phyloP scores from a whole-genome alignment of 2,329 filamentous ascomycete species.

The Calonectria naviculata region DNA sequence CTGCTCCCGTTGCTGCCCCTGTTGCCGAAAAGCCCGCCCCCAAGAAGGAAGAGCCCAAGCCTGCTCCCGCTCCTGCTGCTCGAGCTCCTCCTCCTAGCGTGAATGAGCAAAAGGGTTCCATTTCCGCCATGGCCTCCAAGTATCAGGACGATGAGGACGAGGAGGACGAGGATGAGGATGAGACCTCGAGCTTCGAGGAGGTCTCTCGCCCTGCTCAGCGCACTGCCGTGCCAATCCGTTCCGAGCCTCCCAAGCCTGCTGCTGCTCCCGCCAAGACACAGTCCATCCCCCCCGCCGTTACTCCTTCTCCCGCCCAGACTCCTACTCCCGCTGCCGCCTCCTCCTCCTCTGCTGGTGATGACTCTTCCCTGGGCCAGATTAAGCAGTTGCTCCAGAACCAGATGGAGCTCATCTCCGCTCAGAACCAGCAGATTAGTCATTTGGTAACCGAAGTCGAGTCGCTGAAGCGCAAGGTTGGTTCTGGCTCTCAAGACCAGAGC shows the following conservation, averaged over 20 bases:
- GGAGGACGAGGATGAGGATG: constrained; percentile 71
- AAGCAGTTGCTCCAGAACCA: constrained; percentile 82
- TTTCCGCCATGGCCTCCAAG: constrained; percentile 85
- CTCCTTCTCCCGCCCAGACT: constrained; percentile 42
- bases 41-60: constrained; percentile 58
- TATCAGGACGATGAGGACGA: constrained; percentile 80
- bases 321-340: constrained; percentile 46
- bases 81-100: constrained; percentile 72
- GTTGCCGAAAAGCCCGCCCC: constrained; percentile 51
- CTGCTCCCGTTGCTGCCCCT: constrained; percentile 56
- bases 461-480: constrained; percentile 80
- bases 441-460: constrained; percentile 81
- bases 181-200: constrained; percentile 88
- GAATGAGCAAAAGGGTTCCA: constrained; percentile 88
- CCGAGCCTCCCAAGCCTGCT: constrained; percentile 53
- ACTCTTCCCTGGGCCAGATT: constrained; percentile 79
- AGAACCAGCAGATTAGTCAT: constrained; percentile 79
- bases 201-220: constrained; percentile 80
- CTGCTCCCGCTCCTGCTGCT: constrained; percentile 58
- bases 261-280: constrained; percentile 47
- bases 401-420: constrained; percentile 79
- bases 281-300: constrained; percentile 29
- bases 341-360: constrained; percentile 56
- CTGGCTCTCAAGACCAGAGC: constrained; percentile 68
- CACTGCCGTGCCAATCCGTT: constrained; percentile 49